A percentile compares a stretch with the other conserved stretches of the same genome.
These are phyloP conservation scores for Epichloe uncinata DNA, from an alignment of 2,329 filamentous ascomycete genomes.

Conservation along the genomic window DNA sequence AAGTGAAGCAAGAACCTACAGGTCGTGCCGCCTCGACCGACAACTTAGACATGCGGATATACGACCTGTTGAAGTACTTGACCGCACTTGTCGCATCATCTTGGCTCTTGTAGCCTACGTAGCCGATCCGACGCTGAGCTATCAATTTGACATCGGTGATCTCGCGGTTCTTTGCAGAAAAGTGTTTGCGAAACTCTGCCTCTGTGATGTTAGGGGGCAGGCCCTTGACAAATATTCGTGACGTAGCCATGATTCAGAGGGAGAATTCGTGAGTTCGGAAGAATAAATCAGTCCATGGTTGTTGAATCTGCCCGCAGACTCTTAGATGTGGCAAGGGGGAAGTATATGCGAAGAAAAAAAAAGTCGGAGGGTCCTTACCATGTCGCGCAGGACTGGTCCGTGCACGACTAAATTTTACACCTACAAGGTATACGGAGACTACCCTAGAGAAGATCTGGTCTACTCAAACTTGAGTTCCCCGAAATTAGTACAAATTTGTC, in stretches of 20 bases:
- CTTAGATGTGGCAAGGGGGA: background rate
- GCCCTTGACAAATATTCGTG: conserved; percentile 66
- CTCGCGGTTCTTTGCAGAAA: conserved; percentile 55
- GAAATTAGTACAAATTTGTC: no score
- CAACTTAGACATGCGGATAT: conserved; percentile 92
- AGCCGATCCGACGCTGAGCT: conserved; percentile 79
- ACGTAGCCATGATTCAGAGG: conserved; percentile 37
- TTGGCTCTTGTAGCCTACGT: conserved; percentile 79
- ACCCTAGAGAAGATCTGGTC: background rate
- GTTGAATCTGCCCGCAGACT: conserved; percentile 7
- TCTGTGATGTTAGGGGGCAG: conserved; percentile 72
- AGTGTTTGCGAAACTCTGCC: conserved; percentile 79
- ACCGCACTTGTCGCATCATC: conserved; percentile 72
- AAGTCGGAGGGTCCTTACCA: conserved; percentile 17
- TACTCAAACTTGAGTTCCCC: no score
- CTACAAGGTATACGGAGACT: background rate
- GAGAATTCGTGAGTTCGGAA: background rate
- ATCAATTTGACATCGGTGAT: conserved; percentile 92
- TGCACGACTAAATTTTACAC: conserved; percentile 6
- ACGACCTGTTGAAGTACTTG: conserved; percentile 91
- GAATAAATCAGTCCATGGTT: background rate
- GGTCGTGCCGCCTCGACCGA: conserved; percentile 77
- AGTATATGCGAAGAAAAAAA: conserved; percentile 9
- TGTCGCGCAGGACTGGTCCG: conserved; percentile 10
- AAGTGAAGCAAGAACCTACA: conserved; percentile 30